Percentiles rank a stretch among this genome's conserved stretches.
These are phyloP conservation scores for Martiniozyma asiatica DNA, from an alignment of 1,139 yeast species.

Conservation along the genomic window DNA sequence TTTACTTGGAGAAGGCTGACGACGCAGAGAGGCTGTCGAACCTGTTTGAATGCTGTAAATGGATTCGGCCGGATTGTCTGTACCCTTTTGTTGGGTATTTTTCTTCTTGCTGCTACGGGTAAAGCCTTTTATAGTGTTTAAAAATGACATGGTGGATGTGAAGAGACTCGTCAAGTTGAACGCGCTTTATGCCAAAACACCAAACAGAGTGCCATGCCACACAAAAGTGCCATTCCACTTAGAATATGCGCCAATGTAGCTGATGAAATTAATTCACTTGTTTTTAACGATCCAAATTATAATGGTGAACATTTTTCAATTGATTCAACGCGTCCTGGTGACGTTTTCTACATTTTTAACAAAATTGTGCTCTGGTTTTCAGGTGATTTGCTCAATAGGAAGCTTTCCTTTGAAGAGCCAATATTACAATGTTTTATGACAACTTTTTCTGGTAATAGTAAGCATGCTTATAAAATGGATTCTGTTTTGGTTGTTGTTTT, in stretches of 20 bases:
- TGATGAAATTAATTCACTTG: no score
- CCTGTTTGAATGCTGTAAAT: no score
- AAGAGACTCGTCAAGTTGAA: no score
- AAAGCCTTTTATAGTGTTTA: slow-evolving; percentile 42
- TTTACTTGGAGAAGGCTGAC: slow-evolving; percentile 24
- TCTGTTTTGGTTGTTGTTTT: slow-evolving; percentile 41
- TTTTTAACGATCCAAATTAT: no score
- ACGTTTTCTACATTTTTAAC: slow-evolving; percentile 7
- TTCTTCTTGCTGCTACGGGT: slow-evolving; percentile 53
- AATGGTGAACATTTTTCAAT: neutral
- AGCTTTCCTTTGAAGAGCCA: slow-evolving; percentile 35
- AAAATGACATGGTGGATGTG: slow-evolving; percentile 38
- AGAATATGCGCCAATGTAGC: no score
- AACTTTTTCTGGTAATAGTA: no score
- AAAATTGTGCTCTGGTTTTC: slow-evolving; percentile 30
- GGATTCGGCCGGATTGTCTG: no score
- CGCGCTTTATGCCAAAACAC: no score
- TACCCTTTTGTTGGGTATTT: no score
- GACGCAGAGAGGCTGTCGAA: slow-evolving; percentile 20
- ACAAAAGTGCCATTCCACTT: no score
- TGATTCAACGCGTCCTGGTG: neutral
- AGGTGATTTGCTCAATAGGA: slow-evolving; percentile 38
- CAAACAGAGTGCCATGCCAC: no score
- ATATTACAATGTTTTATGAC: slow-evolving; percentile 26
- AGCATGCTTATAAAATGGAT: no score